A percentile compares a stretch with the other conserved stretches of the same genome.
Conservation (phyloP, 495 filamentous ascomycete genomes). For the Aspergillus diversus region DNA sequence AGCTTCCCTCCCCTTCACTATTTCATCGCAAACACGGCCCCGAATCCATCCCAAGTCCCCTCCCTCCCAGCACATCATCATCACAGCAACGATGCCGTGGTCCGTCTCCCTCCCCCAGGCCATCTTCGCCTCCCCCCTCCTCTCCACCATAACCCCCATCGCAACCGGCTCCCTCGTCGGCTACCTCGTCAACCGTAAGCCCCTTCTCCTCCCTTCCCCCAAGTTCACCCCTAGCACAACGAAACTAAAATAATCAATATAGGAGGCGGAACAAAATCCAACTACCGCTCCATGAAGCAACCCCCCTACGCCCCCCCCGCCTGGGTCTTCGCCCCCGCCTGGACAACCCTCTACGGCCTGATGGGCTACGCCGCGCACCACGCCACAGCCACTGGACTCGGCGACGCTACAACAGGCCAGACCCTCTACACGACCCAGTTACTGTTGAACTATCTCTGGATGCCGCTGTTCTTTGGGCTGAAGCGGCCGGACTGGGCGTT, state of each 20-base stretch:
- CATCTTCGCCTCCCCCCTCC: slow-evolving; percentile 39
- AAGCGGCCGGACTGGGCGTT: slow-evolving; percentile 73
- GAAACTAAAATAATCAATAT: background rate
- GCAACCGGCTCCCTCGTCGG: slow-evolving; percentile 35
- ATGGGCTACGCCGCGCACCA: slow-evolving; percentile 91
- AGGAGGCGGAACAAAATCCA: slow-evolving; percentile 60
- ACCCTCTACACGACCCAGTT: slow-evolving; percentile 86
- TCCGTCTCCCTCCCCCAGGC: slow-evolving; percentile 40
- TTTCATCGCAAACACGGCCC: background rate
- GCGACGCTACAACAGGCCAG: slow-evolving; percentile 32
- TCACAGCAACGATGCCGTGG: slow-evolving; percentile 34
- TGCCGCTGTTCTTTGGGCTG: slow-evolving; percentile 87
- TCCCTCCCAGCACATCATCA: background rate
- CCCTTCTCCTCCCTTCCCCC: background rate
- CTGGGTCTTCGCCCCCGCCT: slow-evolving; percentile 79
- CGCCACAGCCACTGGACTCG: slow-evolving; percentile 54
- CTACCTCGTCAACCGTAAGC: slow-evolving; percentile 40
- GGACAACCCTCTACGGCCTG: slow-evolving; percentile 82
- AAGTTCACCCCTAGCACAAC: background rate
- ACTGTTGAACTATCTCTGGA: slow-evolving; percentile 83
- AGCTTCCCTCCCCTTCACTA: background rate
- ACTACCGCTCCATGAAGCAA: slow-evolving; percentile 71
- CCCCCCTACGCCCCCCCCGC: slow-evolving; percentile 81
- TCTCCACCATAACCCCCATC: slow-evolving; percentile 40
- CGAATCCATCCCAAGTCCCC: background rate